Base-by-base conservation (phyloP, 148 eudicot species). In the Silene latifolia region DNA sequence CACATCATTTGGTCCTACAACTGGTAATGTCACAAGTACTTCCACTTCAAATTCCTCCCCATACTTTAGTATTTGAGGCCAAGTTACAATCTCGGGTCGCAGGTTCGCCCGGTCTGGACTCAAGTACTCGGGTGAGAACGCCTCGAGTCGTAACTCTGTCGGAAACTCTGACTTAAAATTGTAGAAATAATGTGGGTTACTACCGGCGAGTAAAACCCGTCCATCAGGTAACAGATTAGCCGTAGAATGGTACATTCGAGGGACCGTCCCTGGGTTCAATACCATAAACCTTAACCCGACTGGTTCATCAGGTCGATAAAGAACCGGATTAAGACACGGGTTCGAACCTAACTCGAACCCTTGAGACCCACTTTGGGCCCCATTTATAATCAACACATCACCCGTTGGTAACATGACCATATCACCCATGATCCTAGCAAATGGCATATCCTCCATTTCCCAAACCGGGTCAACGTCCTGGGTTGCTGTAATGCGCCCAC, bases 361-460 rank as follows among this genome's bases (percentile, higher is more conserved):
- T 73, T 94, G 98, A 3, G 89, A 73, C 59, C 98, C 98, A 11
- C 88, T 91, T 39, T 91, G 87, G 1, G 96, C 98, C 2, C 98
- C 98, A 60, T 94, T 94, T 9, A 94, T 88, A 59, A 91, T 87
- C 67, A 94, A 23, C 5, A 89, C 85, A 0, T 94, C 92, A 17
- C 98, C 97, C 0, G 84, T 87, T 1, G 98, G 98, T 3, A 91
- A 80, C 84, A 91, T 88, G 13, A 94, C 97, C 96, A 94, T 94
- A 8, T 94, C 98, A 17, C 97, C 98, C 98, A 94, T 94, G 48
- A 91, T 84, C 79, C 98, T 75, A 27, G 74, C 78, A 61, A 91
- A 85, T 11, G 97, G 96, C 98, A 94, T 94, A 7, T 87, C 88
- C 82, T 94, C 97, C 93, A 84, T 82, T 54, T 88, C 93, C 98